Percentiles rank a stretch among this genome's conserved stretches.
Conservation (phyloP, 2,329 filamentous ascomycete genomes). For the Paramyrothecium roridum region DNA sequence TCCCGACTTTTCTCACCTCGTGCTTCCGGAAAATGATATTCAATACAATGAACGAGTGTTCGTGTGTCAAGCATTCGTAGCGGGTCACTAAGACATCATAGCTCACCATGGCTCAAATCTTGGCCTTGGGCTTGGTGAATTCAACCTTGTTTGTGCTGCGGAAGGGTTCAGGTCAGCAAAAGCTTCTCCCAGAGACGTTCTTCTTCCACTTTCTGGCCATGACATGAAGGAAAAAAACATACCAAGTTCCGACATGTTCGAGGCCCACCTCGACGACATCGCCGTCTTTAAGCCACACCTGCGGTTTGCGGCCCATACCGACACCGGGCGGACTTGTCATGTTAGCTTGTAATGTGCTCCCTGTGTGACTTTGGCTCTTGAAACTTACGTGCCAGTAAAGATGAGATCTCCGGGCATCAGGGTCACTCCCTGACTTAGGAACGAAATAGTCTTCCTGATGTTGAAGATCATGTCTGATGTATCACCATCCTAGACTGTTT, state of each 20-base stretch:
- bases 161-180: background rate
- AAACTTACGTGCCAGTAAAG: conserved; percentile 59
- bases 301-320: conserved; percentile 65
- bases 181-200: background rate
- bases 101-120: conserved; percentile 15
- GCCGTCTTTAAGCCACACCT: conserved; percentile 66
- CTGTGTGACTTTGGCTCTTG: background rate
- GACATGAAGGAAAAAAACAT: conserved; percentile 10
- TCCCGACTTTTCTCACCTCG: too few relatives aligned
- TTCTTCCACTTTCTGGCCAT: too few relatives aligned
- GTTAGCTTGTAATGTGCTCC: conserved; percentile 2
- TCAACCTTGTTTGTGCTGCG: conserved; percentile 26
- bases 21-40: too few relatives aligned
- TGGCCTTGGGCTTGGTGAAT: conserved; percentile 22
- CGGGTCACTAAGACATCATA: too few relatives aligned
- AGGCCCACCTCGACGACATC: conserved; percentile 68
- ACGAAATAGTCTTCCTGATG: conserved; percentile 55
- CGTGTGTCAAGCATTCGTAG: too few relatives aligned
- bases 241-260: conserved; percentile 61
- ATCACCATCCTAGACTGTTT: conserved; percentile 39
- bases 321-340: conserved; percentile 60
- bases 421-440: conserved; percentile 60
- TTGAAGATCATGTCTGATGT: conserved; percentile 64
- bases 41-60: too few relatives aligned
- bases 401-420: conserved; percentile 63